Conservation (phyloP, 768 basidiomycete species). For the Pleurotus pulmonarius region DNA sequence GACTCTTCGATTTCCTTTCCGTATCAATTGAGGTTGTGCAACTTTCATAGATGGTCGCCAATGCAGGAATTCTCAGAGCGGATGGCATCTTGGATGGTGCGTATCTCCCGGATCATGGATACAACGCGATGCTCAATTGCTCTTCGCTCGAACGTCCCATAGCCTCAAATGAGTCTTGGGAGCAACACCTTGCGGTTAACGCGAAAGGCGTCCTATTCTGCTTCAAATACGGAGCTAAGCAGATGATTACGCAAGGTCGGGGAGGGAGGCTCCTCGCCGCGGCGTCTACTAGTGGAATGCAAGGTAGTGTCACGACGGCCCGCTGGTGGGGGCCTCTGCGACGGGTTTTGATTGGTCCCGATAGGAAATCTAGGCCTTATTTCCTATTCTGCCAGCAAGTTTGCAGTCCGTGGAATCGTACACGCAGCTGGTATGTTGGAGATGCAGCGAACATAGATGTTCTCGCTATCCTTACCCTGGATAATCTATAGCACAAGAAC, state of each 20-base stretch:
- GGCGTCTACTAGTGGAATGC: constrained; percentile 31
- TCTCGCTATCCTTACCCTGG: neutral
- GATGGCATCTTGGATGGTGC: neutral
- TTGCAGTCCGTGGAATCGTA: constrained; percentile 39
- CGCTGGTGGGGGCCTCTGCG: too few species aligned
- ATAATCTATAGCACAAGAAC: constrained; percentile 26
- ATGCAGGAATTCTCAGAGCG: neutral
- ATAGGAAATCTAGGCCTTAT: neutral
- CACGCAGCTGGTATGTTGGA: constrained; percentile 27
- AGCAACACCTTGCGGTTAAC: constrained; percentile 15
- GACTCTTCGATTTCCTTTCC: neutral
- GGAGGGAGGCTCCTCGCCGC: constrained; percentile 40
- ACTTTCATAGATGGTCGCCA: neutral
- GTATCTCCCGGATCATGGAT: neutral
- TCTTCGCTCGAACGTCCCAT: neutral
- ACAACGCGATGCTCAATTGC: neutral
- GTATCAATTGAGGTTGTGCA: too few species aligned
- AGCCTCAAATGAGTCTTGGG: neutral
- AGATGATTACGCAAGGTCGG: constrained; percentile 35
- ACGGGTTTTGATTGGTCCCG: too few species aligned
- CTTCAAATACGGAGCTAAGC: constrained; percentile 31
- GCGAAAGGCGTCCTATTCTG: constrained; percentile 29
- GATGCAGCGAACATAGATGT: neutral
- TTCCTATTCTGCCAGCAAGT: constrained; percentile 35
- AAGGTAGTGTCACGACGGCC: constrained; percentile 22